Conservation (phyloP, 306 rosid genomes). For the Corylus avellana region DNA sequence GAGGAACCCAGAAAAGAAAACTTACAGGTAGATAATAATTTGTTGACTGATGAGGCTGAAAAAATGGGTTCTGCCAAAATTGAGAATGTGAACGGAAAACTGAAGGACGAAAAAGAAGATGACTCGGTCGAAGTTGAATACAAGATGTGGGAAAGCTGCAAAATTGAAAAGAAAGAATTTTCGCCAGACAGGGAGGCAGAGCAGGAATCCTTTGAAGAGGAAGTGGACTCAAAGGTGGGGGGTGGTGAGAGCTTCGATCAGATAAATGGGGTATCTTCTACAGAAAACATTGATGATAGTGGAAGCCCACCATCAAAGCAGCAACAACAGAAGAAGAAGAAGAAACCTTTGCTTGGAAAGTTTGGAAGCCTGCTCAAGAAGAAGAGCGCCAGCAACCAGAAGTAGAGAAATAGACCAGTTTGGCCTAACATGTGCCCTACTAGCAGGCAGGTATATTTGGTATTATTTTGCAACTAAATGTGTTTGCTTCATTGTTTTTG, state of each 20-base stretch:
- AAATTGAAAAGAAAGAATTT: constrained; percentile 93
- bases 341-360: constrained; percentile 83
- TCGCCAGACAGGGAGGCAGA: constrained; percentile 75
- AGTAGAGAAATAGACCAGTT: constrained; percentile 46
- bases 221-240: constrained; percentile 64
- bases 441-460: constrained; percentile 50
- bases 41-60: constrained; percentile 44
- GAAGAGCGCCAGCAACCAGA: constrained; percentile 69
- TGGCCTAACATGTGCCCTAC: constrained; percentile 28
- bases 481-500: constrained; percentile 56
- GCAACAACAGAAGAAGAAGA: constrained; percentile 79
- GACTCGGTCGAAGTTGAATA: constrained; percentile 58
- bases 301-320: constrained; percentile 66
- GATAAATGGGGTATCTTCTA: constrained; percentile 53
- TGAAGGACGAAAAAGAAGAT: constrained; percentile 56
- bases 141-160: constrained; percentile 96
- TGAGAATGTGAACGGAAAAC: constrained; percentile 49
- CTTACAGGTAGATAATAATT: constrained; percentile 40
- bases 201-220: constrained; percentile 69
- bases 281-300: constrained; percentile 47
- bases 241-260: constrained; percentile 60
- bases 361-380: constrained; percentile 95
- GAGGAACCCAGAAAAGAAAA: constrained; percentile 43
- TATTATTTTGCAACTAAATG: constrained; percentile 49
- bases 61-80: constrained; percentile 39